Conservation (phyloP, 2,329 filamentous ascomycete genomes). For the Xenosphaeropsis pyriputrescens region DNA sequence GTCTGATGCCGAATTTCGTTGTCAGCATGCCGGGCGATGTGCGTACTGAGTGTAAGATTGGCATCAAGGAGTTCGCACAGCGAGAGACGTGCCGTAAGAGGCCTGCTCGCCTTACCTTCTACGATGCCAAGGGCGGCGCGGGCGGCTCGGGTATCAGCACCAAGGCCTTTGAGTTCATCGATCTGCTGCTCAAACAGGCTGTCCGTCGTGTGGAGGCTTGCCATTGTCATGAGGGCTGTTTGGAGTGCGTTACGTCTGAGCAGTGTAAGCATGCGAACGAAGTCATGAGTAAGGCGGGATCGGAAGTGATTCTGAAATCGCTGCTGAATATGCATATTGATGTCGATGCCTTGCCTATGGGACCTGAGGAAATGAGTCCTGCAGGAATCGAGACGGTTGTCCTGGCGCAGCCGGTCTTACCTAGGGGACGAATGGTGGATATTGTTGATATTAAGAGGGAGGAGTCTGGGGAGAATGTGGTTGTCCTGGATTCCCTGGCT, state of each 20-base stretch:
- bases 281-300: slow-evolving; percentile 87
- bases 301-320: slow-evolving; percentile 64
- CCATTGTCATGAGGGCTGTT: slow-evolving; percentile 63
- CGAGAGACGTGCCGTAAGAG: slow-evolving; percentile 59
- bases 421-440: slow-evolving; percentile 7
- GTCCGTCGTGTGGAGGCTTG: slow-evolving; percentile 65
- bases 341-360: slow-evolving; percentile 73
- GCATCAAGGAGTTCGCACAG: slow-evolving; percentile 73
- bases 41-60: slow-evolving; percentile 84
- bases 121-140: slow-evolving; percentile 83
- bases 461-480: slow-evolving; percentile 13
- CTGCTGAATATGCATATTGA: slow-evolving; percentile 67
- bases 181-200: slow-evolving; percentile 62
- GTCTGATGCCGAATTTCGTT: slow-evolving; percentile 80
- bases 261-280: slow-evolving; percentile 74
- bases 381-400: slow-evolving; percentile 74
- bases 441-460: slow-evolving; percentile 11
- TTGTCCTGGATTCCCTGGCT: slow-evolving; percentile 13
- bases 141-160: slow-evolving; percentile 74
- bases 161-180: slow-evolving; percentile 88
- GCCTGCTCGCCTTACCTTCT: slow-evolving; percentile 81
- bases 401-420: slow-evolving; percentile 47
- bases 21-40: slow-evolving; percentile 84
- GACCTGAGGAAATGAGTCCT: slow-evolving; percentile 55
- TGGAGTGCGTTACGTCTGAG: slow-evolving; percentile 82